Conservation (phyloP, 768 basidiomycete species). For the Naematelia encephala region DNA sequence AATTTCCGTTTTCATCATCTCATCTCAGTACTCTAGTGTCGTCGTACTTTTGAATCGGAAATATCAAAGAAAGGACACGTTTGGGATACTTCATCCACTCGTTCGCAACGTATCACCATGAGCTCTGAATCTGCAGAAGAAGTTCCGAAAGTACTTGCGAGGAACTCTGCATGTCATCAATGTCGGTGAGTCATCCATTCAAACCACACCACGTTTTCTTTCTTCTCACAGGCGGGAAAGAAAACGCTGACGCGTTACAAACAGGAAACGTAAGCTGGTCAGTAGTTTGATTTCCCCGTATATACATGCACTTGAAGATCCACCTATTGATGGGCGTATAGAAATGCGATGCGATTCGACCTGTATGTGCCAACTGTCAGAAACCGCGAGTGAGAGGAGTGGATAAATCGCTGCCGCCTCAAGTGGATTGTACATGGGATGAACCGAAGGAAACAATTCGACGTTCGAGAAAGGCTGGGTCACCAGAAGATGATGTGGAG, state of each 20-base stretch:
- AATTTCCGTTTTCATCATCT: too few relatives aligned
- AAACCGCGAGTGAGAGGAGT: conserved; percentile 24
- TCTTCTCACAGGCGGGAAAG: too few relatives aligned
- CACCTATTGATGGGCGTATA: not conserved
- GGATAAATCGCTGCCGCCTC: not conserved
- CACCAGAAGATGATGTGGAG: conserved; percentile 7
- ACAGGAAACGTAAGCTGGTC: conserved; percentile 29
- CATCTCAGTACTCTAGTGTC: too few relatives aligned
- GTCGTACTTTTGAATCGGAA: too few relatives aligned
- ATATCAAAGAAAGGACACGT: too few relatives aligned
- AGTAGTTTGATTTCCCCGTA: not conserved
- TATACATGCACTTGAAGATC: not conserved
- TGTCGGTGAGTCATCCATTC: conserved; percentile 37
- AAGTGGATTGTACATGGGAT: conserved; percentile 38
- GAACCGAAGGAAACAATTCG: conserved; percentile 22
- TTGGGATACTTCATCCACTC: too few relatives aligned
- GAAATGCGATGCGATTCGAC: conserved; percentile 39
- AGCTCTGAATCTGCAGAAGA: not conserved
- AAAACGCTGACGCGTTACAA: conserved; percentile 6
- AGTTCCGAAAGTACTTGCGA: conserved; percentile 16
- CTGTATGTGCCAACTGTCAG: conserved; percentile 32
- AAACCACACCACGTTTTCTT: too few relatives aligned
- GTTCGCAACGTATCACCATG: too few relatives aligned
- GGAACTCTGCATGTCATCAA: conserved; percentile 40
- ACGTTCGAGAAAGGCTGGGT: conserved; percentile 16